Base-by-base conservation (phyloP, 176 grass and related monocot species). In the Oryza longistaminata region DNA sequence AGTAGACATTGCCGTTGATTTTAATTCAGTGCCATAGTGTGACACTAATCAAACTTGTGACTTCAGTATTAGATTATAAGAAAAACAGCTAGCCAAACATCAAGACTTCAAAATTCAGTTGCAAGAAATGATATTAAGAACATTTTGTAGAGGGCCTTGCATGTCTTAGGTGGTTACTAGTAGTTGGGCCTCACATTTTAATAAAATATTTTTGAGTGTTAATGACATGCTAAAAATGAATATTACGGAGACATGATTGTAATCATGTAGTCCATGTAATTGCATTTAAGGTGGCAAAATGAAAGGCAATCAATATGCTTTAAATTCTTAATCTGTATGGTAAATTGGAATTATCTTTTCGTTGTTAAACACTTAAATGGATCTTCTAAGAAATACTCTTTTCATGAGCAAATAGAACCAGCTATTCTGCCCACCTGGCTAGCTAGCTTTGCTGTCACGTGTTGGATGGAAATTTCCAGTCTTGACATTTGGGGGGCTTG, bases 121-220 rank as follows among this genome's bases (percentile, higher is more conserved):
- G 58, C 2, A 62, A 2, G 9, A 60, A 60, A 60, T 9, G 7
- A 60, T 7, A n/a, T 24, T 62, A 62, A 62, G n/a, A 17, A 16
- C 66, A 79, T 50, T 78, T 66, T 73, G 22, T 75, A 17, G n/a
- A 76, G 62, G n/a, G 33, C 49, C 68, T 68, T 83, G 71, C 64
- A 55, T 6, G 64, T 42, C 70, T 68, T 62, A 24, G 9, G 0
- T 24, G 58, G 21, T 62, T 13, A 24, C 58, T 62, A 58, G 39
- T 40, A 37, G n/a, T 24, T 62, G 19, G 58, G 58, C 58, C n/a
- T n/a, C n/a, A 62, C 24, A 24, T 62, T 62, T 62, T 62, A 58
- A 24, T 22, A 24, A 62, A 62, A 24, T 61, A 62, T 22, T 11
- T 8, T 24, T 61, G 9, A 62, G 58, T 62, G n/a, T 62, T 24